phyloP scores from a whole-genome alignment of 2,329 filamentous ascomycete genomes.

The Trichoderma sp. region DNA sequence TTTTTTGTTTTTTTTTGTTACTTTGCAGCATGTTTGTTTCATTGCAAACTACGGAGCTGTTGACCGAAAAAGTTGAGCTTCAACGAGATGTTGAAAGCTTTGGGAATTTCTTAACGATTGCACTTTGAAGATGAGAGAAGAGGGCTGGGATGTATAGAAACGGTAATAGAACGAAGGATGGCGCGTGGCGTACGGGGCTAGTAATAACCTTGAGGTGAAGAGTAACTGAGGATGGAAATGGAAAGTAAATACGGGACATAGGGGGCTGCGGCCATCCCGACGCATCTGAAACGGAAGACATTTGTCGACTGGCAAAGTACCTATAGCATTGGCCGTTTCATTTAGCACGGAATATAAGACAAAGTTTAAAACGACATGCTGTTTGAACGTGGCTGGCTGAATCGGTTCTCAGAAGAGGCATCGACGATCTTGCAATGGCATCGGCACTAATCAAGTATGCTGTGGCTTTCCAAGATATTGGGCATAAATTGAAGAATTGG shows the following conservation, averaged over 20 bases:
- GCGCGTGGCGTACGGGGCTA: constrained; percentile 18
- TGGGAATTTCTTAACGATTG: constrained; percentile 3
- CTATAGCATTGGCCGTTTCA: neutral
- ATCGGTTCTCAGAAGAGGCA: neutral
- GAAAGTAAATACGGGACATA: neutral
- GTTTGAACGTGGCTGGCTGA: neutral
- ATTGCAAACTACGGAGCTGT: neutral
- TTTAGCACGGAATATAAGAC: constrained; percentile 9
- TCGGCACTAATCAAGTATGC: neutral
- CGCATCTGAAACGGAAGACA: neutral
- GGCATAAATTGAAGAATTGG: neutral
- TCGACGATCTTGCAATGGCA: neutral
- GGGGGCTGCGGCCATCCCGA: neutral
- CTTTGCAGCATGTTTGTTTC: neutral
- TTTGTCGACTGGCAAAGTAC: neutral
- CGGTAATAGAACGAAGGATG: constrained; percentile 10
- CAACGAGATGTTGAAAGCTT: neutral
- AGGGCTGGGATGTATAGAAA: constrained; percentile 3
- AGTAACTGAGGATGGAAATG: constrained; percentile 10
- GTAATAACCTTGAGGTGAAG: constrained; percentile 10
- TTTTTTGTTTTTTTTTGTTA: neutral
- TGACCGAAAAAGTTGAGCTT: neutral
- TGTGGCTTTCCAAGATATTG: constrained; percentile 1
- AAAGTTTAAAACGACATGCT: constrained; percentile 1
- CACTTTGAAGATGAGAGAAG: constrained; percentile 1